Evolutionary conservation across 805 yeast genomes (phyloP), one percentile per base, ranked within the genome.

Genomic region (Ogataea pignaliae): DNA sequence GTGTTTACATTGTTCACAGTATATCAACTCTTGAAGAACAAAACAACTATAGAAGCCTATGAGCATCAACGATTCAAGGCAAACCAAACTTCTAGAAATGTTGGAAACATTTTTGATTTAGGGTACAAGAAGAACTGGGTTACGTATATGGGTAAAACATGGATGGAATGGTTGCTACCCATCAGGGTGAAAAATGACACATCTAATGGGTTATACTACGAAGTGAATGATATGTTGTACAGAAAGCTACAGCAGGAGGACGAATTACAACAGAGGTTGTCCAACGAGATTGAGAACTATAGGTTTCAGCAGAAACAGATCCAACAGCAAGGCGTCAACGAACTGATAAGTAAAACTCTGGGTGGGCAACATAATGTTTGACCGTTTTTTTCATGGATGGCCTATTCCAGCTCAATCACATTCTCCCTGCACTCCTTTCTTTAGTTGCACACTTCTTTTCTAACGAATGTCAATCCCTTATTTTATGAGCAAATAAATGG

Each of bases 11-110:
- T 65, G 1, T 82, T 85, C 53, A 73, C 81, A 41, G 46, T 78
- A 2, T 86, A 77, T 53, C 76, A 87, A 53, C 61, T 87, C 9
- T 48, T 79, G 16, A 64, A 60, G 10, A 91, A 91, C 65, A 66
- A 70, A 47, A 90, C 97, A 3, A 91, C 98, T 0, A 73, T 91
- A 21, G 99, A 93, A 64, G 69, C 81, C 46, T 81, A 78, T 56
- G 87, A 82, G 34, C 56, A 59, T 29, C 70, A 73, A 38, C 69
- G 83, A 53, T 71, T 71, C 49, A 61, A 71, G 42, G 63, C 69
- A 34, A 74, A 71, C 38, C 40, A 63, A 69, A 56, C 57, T 37
- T 63, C 79, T 11, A 59, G 66, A 40, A 61, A 68, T 8, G 50
- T 72, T 7, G 88, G 84, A 1, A 87, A 91, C 61, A 69, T 88